These are phyloP conservation scores for Backusella psychrophila DNA, from an alignment of 192 early-diverging fungal species.

Conservation along the genomic window DNA sequence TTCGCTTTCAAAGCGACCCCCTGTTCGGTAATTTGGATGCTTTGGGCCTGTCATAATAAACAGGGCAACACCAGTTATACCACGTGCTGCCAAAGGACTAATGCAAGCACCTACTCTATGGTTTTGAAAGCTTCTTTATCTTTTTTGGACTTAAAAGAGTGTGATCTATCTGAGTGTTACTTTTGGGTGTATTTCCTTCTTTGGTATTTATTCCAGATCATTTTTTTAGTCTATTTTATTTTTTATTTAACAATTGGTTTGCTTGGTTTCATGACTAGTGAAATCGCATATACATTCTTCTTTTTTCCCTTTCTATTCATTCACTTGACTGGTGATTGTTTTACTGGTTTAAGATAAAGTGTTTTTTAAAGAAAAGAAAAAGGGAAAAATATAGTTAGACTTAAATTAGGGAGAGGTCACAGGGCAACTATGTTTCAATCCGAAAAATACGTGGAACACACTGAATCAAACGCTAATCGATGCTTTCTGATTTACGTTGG, in stretches of 20 bases:
- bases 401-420: background rate
- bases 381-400: background rate
- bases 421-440: conserved; percentile 4
- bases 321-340: background rate
- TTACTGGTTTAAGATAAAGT: background rate
- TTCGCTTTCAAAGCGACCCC: background rate
- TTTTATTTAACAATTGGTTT: background rate
- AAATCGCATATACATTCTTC: background rate
- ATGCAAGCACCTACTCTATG: background rate
- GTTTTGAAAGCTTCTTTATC: background rate
- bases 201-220: background rate
- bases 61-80: background rate
- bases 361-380: background rate
- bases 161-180: background rate
- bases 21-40: background rate
- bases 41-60: background rate
- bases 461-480: background rate
- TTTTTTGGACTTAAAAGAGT: background rate
- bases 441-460: background rate
- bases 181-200: background rate
- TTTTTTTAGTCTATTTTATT: background rate
- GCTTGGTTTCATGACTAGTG: background rate
- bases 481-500: background rate
- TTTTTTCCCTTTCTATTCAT: background rate
- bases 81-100: background rate